Base-by-base conservation (phyloP, 2,329 filamentous ascomycete species). In the Botryotinia convoluta region DNA sequence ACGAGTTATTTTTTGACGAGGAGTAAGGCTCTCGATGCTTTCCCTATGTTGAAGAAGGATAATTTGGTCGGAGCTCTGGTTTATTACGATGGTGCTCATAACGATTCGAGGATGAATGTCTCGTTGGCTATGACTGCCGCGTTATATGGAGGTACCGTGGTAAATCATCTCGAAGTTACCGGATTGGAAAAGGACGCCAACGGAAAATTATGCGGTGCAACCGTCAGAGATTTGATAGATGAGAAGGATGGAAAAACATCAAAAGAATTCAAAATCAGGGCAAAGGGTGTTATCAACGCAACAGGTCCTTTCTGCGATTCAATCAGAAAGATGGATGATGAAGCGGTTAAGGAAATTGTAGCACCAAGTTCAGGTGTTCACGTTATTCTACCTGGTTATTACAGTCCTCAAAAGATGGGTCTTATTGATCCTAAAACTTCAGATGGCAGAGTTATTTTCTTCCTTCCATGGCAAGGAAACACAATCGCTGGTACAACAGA, bases 41-140 rank as follows among this genome's bases (percentile, higher is more conserved):
- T 97, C 80, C 94, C 94, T 12, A 96, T 97, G 93, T 83, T 97
- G 77, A 95, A 93, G 84, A 91, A 90, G 80, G 90, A 92, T 60
- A 90, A 92, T 76, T 85, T 97, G 22, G 88, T 94, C 62, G 94
- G 94, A 74, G 93, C 93, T 73, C 84, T 97, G 79, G 93, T 97
- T 37, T 97, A 97, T 85, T 97, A 97, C 81, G 93, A 97, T 84
- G 94, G 94, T 78, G 93, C 93, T 44, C 94, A 97, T 84, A 97
- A 97, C 80, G 94, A 97, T 82, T 96, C 93, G 32, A 89, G 94
- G 68, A 97, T 97, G 93, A 97, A 97, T 80, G 92, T 96, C 42
- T 95, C 93, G 14, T 86, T 97, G 73, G 93, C 93, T 32, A 93
- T 95, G 89, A 97, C 94, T 29, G 93, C 93, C 72, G 93, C 93